These are phyloP conservation scores for Collybia sp. DNA, from an alignment of 768 basidiomycete genomes.

Conservation along the genomic window DNA sequence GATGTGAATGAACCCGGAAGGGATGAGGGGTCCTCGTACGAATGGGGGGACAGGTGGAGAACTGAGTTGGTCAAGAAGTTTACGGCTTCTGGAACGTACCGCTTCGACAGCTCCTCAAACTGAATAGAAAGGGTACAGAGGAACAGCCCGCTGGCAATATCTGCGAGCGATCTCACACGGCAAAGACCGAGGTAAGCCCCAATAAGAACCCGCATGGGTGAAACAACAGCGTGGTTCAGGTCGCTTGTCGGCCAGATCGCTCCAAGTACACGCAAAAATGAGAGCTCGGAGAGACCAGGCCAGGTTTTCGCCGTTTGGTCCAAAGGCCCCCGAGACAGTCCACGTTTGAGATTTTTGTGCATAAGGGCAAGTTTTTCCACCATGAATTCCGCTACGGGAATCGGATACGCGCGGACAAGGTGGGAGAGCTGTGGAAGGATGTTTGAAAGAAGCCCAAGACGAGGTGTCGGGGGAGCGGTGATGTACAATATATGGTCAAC, in stretches of 20 bases:
- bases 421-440: constrained; percentile 77
- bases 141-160: constrained; percentile 86
- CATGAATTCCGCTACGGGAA: constrained; percentile 73
- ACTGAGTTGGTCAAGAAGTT: constrained; percentile 75
- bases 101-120: constrained; percentile 81
- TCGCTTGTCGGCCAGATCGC: constrained; percentile 92
- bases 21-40: constrained; percentile 34
- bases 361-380: constrained; percentile 80
- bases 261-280: constrained; percentile 76
- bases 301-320: constrained; percentile 71
- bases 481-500: constrained; percentile 86
- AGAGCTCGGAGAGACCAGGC: constrained; percentile 82
- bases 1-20: constrained; percentile 70
- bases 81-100: constrained; percentile 83
- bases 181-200: constrained; percentile 87
- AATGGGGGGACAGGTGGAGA: constrained; percentile 69
- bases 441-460: constrained; percentile 52
- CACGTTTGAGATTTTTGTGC: constrained; percentile 90
- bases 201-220: constrained; percentile 83
- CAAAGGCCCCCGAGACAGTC: constrained; percentile 66
- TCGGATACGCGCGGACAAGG: constrained; percentile 77
- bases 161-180: constrained; percentile 68
- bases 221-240: constrained; percentile 84
- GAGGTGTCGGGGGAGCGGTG: constrained; percentile 57
- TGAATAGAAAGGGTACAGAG: constrained; percentile 81